Evolutionary conservation across 352 stramenopile genomes (phyloP), one percentile per base, ranked within the genome.

Genomic region (Pythium dissimile): DNA sequence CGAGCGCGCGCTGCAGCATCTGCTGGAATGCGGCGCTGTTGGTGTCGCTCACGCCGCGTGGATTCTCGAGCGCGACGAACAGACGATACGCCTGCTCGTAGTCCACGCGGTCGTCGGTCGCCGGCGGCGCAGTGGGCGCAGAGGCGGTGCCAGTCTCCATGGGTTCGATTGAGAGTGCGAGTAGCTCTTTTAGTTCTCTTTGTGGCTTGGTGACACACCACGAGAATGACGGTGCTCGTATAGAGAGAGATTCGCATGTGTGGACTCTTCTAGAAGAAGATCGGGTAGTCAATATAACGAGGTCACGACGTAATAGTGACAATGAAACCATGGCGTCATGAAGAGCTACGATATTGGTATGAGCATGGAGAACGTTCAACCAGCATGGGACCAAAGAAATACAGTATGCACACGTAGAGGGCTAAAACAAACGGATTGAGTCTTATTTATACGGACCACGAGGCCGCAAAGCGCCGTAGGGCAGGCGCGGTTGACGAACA

Each of bases 11-110:
- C 16, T 63, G 50, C 23, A 85, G 60, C 53, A 75, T 67, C 47
- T 85, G 63, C 55, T 85, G 75, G 68, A 85, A 85, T 12, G 59
- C 65, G 21, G 62, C 53, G 39, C 39, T 56, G 52, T 81, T 81
- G 31, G 70, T 73, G 65, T 81, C 72, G 34, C 49, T 54, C 37
- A 72, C 59, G 20, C 55, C 64, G 34, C 62, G 64, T 20, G 74
- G 65, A 49, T 65, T 77, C 54, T 83, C 72, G 26, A 83, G 64
- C 49, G 66, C 64, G 46, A 66, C 49, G 61, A 77, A 81, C 44
- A 69, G 67, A 48, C 67, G 69, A 49, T 81, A 75, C 24, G 65
- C 64, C 30, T 67, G 54, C 11, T 66, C 67, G 53, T 68, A 81
- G 54, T 53, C 67, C 43, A 81, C 66, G 54, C 66, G 54, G 15